Conservation (phyloP, 1,284 basidiomycete genomes). For the Leccinum brunneo-olivaceum region DNA sequence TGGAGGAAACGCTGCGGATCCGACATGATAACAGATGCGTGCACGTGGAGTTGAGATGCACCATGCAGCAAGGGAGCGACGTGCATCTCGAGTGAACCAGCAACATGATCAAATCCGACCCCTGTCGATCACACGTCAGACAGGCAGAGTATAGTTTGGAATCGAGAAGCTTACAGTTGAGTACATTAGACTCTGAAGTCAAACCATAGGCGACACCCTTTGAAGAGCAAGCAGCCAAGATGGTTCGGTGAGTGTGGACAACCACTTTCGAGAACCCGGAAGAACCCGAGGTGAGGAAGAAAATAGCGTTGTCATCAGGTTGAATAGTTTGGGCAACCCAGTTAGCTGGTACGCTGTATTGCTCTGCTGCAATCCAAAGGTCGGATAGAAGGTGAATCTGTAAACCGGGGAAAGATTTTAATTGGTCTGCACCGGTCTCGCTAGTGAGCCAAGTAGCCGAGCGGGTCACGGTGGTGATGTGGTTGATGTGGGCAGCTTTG, state of each 20-base stretch:
- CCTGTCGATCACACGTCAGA: constrained; percentile 13
- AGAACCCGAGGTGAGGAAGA: constrained; percentile 26
- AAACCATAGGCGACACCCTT: constrained; percentile 23
- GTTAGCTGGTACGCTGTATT: background rate
- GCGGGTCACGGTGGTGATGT: constrained; percentile 17
- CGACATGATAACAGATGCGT: constrained; percentile 23
- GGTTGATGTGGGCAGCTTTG: constrained; percentile 21
- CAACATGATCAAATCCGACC: constrained; percentile 35
- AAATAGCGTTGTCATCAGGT: constrained; percentile 24
- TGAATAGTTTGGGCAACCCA: constrained; percentile 16
- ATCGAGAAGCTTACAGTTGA: constrained; percentile 24
- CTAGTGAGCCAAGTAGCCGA: constrained; percentile 22
- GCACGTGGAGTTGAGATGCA: constrained; percentile 26
- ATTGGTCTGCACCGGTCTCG: constrained; percentile 20
- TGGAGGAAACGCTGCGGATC: constrained; percentile 20
- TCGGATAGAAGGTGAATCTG: constrained; percentile 21
- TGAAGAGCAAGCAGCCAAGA: constrained; percentile 23
- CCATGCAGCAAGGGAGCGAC: constrained; percentile 22
- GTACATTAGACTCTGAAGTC: constrained; percentile 22
- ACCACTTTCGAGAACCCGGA: constrained; percentile 27
- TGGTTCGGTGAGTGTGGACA: constrained; percentile 22
- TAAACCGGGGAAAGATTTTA: constrained; percentile 17
- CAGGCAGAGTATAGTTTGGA: background rate
- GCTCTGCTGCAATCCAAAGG: constrained; percentile 13
- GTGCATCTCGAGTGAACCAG: constrained; percentile 31